Percentiles rank a stretch among this genome's conserved stretches.
These are phyloP conservation scores for Russula dissimulans DNA, from an alignment of 768 basidiomycete genomes.

Conservation along the genomic window DNA sequence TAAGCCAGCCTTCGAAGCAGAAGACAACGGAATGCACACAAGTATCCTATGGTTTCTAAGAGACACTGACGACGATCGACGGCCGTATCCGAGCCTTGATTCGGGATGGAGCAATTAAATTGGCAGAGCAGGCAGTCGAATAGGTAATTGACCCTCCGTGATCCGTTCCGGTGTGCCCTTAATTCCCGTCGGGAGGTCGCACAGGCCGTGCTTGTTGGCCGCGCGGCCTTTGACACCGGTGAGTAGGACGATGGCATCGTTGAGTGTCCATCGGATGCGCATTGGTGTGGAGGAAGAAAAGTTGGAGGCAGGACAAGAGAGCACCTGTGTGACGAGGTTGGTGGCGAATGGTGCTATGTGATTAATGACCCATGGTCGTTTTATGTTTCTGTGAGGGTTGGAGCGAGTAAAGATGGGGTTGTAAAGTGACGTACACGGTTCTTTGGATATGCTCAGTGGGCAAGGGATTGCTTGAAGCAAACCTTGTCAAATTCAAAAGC, in stretches of 20 bases:
- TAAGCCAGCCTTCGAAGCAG: too few species aligned
- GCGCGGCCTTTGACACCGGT: constrained; percentile 36
- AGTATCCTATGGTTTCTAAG: background rate
- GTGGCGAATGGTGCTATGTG: constrained; percentile 40
- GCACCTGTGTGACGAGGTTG: constrained; percentile 40
- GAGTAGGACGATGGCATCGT: constrained; percentile 41
- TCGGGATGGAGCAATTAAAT: constrained; percentile 38
- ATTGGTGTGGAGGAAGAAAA: constrained; percentile 19
- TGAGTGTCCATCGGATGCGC: constrained; percentile 37
- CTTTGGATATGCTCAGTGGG: constrained; percentile 30
- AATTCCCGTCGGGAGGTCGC: constrained; percentile 32
- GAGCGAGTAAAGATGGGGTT: too few species aligned
- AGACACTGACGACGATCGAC: constrained; percentile 24
- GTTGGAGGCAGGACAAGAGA: constrained; percentile 28
- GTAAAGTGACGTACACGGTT: constrained; percentile 22
- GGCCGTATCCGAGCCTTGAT: constrained; percentile 29
- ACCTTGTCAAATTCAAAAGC: constrained; percentile 38
- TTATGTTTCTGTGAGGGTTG: background rate
- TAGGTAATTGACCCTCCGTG: constrained; percentile 31
- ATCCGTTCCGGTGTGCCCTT: constrained; percentile 30
- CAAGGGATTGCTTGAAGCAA: constrained; percentile 35
- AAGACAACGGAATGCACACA: too few species aligned
- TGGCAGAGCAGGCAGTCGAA: constrained; percentile 38
- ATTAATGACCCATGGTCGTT: constrained; percentile 29
- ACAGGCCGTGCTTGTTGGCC: constrained; percentile 34